Conservation (phyloP, 495 filamentous ascomycete genomes). For the Staphylotrichum longicolle region DNA sequence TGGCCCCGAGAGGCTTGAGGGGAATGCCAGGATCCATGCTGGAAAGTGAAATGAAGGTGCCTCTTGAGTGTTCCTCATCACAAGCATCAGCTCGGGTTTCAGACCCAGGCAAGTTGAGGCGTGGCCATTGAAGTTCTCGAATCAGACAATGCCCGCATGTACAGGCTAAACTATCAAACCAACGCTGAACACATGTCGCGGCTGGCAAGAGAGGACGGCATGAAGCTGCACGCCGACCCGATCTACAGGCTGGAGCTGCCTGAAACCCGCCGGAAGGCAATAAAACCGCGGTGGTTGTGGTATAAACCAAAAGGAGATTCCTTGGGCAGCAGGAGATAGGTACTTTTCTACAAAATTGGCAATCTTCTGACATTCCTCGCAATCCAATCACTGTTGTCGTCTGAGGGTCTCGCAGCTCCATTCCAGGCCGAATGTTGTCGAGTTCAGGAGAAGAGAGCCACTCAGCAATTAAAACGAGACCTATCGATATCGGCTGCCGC, state of each 20-base stretch:
- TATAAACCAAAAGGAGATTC: constrained; percentile 5
- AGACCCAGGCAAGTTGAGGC: too few relatives aligned
- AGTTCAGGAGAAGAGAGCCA: not conserved
- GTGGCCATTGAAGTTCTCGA: too few relatives aligned
- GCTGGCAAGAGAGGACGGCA: constrained; percentile 5
- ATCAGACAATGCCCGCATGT: not conserved
- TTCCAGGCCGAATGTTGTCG: not conserved
- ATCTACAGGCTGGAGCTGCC: constrained; percentile 16
- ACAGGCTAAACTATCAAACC: constrained; percentile 12
- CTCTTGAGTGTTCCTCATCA: too few relatives aligned
- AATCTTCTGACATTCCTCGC: not conserved
- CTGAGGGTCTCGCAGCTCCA: not conserved
- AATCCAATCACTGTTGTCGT: constrained; percentile 7
- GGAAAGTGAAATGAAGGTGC: too few relatives aligned
- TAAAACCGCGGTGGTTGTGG: too few relatives aligned
- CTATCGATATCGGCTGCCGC: constrained; percentile 16
- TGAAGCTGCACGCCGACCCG: constrained; percentile 6
- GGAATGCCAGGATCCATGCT: too few relatives aligned
- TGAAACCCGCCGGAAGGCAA: constrained; percentile 3
- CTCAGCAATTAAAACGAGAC: not conserved
- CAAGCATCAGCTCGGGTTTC: too few relatives aligned
- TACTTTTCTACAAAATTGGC: not conserved
- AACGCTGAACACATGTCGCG: not conserved
- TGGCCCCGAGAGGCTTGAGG: too few relatives aligned
- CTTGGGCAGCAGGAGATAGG: not conserved